Base-by-base conservation (phyloP, 805 yeast genomes). In the Sugiyamaella qingdaonensis region DNA sequence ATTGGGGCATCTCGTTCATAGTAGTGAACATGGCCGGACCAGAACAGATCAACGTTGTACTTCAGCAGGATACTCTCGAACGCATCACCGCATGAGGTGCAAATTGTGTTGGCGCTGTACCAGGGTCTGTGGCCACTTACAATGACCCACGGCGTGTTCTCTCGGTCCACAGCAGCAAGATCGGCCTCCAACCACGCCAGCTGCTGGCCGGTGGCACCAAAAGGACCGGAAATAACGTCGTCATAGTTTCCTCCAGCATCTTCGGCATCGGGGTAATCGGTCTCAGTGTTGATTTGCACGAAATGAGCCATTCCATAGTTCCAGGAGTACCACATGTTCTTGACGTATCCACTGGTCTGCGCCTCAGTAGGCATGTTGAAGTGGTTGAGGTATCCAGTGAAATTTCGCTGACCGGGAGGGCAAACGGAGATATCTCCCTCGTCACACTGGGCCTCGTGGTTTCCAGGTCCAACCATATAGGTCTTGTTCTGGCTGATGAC, bases 121-220 rank as follows among this genome's bases (percentile, higher is more conserved):
- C 66, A 64, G 13, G 69, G 69, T 31, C 68, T 56, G 53, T 65
- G 69, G 13, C 64, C 68, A n/a, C 57, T 43, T n/a, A 54, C 65
- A 31, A 51, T 46, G 8, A 53, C 49, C 65, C 54, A 64, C 3
- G 68, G 68, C 14, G 69, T 64, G 46, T 55, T 51, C 9, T 58
- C 47, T 32, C 68, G 54, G 52, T 64, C 59, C 39, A 64, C 69
- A 13, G 54, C 34, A 24, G 64, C 64, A 37, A 64, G 61, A 52
- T 64, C 68, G 10, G 54, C 49, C 53, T 56, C 60, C 14, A 64
- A 62, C 68, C 68, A 64, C 41, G 61, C 62, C 36, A 61, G 46
- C 58, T 64, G 68, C 49, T 64, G 59, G 29, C 56, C 54, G 9
- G 49, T 10, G 10, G 14, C 19, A 4, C 61, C 59, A 48, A 61